phyloP scores from a whole-genome alignment of 1,284 basidiomycete genomes.

The Ceratobasidium theobromae region DNA sequence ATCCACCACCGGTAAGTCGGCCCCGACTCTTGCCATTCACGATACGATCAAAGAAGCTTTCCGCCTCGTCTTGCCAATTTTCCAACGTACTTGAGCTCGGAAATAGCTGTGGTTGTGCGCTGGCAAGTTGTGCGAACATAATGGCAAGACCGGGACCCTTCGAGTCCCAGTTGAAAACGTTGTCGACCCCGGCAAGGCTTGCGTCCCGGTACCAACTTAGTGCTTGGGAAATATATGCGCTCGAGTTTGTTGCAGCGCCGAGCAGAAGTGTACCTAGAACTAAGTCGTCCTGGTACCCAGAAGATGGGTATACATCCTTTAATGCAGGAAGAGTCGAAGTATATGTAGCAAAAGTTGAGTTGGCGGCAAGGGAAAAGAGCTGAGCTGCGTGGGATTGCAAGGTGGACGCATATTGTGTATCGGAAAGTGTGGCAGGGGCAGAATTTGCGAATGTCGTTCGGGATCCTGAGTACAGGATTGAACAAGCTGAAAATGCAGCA shows the following conservation, averaged over 20 bases:
- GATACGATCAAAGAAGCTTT: conserved; percentile 75
- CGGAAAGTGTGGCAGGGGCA: conserved; percentile 66
- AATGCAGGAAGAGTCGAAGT: conserved; percentile 68
- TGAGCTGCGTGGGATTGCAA: conserved; percentile 73
- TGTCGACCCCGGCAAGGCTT: conserved; percentile 28
- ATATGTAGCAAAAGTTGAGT: conserved; percentile 49
- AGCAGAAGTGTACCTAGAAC: conserved; percentile 75
- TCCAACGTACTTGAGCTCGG: conserved; percentile 52
- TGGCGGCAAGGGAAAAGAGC: conserved; percentile 72
- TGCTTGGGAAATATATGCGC: conserved; percentile 14
- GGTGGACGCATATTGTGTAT: conserved; percentile 67
- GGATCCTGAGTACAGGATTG: conserved; percentile 67
- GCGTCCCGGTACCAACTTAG: conserved; percentile 16
- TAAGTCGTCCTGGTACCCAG: conserved; percentile 68
- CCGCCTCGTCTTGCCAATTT: conserved; percentile 74
- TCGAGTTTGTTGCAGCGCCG: conserved; percentile 55
- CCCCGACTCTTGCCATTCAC: conserved; percentile 59
- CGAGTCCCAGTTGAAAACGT: conserved; percentile 87
- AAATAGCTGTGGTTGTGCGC: conserved; percentile 55
- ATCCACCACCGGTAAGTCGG: conserved; percentile 61
- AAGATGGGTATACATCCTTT: conserved; percentile 69
- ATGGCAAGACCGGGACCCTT: conserved; percentile 76
- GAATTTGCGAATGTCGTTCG: conserved; percentile 49
- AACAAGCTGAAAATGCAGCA: conserved; percentile 83
- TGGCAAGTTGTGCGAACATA: conserved; percentile 55